Conservation (phyloP, 331 rosid genomes). For the Quercus phellos region DNA sequence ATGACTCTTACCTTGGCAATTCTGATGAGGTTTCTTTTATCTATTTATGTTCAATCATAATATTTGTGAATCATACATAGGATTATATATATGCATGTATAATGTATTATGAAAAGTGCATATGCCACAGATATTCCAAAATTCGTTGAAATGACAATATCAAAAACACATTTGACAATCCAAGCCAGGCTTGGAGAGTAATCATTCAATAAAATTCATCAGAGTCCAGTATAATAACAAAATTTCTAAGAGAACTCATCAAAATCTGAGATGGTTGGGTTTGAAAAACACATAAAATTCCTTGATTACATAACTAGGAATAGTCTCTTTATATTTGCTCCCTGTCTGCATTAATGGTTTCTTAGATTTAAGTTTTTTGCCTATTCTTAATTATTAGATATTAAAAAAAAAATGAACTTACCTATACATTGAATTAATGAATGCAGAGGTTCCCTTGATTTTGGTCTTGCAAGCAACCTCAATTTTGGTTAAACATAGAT, state of each 20-base stretch:
- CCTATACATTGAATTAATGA: background rate
- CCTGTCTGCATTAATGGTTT: background rate
- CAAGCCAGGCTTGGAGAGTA: background rate
- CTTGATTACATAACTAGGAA: background rate
- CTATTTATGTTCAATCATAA: background rate
- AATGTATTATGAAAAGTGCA: background rate
- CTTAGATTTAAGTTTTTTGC: background rate
- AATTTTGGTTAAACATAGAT: no score
- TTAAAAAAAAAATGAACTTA: background rate
- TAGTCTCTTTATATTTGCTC: background rate
- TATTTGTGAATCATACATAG: background rate
- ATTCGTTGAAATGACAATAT: background rate
- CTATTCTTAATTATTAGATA: background rate
- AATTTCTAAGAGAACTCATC: background rate
- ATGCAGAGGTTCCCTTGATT: background rate
- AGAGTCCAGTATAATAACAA: background rate
- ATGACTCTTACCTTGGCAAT: slow-evolving; percentile 54
- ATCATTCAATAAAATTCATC: background rate
- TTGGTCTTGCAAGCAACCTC: background rate
- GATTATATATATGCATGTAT: background rate
- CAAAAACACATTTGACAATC: background rate
- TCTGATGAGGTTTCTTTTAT: slow-evolving; percentile 58
- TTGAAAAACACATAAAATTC: background rate
- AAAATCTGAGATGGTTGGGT: background rate
- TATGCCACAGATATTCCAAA: background rate